Evolutionary conservation across 2,329 filamentous ascomycete species (phyloP).

Genomic region (Aspergillus pseudoglaucus): DNA sequence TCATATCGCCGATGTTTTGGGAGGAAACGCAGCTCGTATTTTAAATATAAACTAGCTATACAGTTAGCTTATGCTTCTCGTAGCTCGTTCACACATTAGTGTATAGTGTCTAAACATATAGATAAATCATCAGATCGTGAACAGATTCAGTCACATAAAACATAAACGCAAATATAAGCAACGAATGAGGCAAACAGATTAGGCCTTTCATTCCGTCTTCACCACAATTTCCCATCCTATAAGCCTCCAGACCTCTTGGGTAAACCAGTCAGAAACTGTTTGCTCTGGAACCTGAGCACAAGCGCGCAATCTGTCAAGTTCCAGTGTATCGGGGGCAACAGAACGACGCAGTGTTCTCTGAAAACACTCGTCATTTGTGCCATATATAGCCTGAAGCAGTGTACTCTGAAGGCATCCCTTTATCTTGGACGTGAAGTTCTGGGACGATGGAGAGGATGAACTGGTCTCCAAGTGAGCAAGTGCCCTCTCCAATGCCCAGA

Average conservation of each 20-base stretch:
- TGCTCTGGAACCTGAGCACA: slow-evolving; percentile 17
- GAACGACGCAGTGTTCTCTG: slow-evolving; percentile 20
- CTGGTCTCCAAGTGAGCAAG: slow-evolving; percentile 17
- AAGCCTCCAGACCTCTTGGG: slow-evolving; percentile 50
- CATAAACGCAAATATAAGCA: too few relatives aligned
- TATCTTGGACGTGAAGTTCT: slow-evolving; percentile 13
- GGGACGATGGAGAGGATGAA: slow-evolving; percentile 1
- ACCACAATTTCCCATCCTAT: slow-evolving; percentile 49
- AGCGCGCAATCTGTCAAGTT: slow-evolving; percentile 7
- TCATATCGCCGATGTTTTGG: slow-evolving; percentile 31
- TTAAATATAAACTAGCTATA: slow-evolving; percentile 26
- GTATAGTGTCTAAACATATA: too few relatives aligned
- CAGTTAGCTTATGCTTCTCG: neutral
- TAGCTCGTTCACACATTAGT: too few relatives aligned
- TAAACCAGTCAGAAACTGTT: slow-evolving; percentile 48
- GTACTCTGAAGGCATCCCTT: slow-evolving; percentile 34
- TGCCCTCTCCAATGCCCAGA: slow-evolving; percentile 28
- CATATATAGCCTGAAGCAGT: slow-evolving; percentile 38
- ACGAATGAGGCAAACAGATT: neutral
- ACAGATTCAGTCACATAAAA: too few relatives aligned
- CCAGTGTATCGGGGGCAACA: slow-evolving; percentile 12
- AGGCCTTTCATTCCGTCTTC: neutral
- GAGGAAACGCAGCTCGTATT: slow-evolving; percentile 40
- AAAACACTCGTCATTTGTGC: slow-evolving; percentile 26
- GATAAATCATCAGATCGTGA: too few relatives aligned